A percentile compares a stretch with the other conserved stretches of the same genome.
Evolutionary conservation across 495 filamentous ascomycete species (phyloP).

Genomic region (Apiosordaria backusii): DNA sequence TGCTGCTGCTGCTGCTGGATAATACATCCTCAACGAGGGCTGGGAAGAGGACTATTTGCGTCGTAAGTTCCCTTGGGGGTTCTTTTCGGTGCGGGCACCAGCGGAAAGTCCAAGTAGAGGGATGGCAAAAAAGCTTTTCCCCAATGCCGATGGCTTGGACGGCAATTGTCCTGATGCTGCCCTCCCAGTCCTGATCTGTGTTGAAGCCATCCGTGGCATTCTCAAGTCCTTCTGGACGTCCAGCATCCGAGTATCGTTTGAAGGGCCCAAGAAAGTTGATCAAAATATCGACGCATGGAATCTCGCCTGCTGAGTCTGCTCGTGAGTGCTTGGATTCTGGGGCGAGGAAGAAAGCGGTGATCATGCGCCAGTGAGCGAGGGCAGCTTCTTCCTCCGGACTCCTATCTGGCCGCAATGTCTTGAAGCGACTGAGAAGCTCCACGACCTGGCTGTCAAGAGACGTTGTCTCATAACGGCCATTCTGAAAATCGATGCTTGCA

Average conservation of each 20-base stretch:
- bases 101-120: neutral
- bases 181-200: neutral
- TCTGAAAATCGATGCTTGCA: slow-evolving; percentile 1
- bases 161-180: slow-evolving; percentile 5
- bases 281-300: neutral
- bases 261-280: neutral
- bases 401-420: neutral
- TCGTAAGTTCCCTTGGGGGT: neutral
- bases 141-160: neutral
- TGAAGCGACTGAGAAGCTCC: neutral
- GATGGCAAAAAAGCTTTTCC: neutral
- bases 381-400: neutral
- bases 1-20: neutral
- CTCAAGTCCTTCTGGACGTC: neutral
- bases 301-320: neutral
- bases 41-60: neutral
- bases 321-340: neutral
- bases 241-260: neutral
- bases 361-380: neutral
- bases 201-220: neutral
- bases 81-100: neutral
- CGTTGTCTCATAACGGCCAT: neutral
- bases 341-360: neutral
- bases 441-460: neutral
- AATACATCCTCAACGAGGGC: neutral